Evolutionary conservation across 2,329 filamentous ascomycete genomes (phyloP).

Genomic region (Calonectria henricotiae): DNA sequence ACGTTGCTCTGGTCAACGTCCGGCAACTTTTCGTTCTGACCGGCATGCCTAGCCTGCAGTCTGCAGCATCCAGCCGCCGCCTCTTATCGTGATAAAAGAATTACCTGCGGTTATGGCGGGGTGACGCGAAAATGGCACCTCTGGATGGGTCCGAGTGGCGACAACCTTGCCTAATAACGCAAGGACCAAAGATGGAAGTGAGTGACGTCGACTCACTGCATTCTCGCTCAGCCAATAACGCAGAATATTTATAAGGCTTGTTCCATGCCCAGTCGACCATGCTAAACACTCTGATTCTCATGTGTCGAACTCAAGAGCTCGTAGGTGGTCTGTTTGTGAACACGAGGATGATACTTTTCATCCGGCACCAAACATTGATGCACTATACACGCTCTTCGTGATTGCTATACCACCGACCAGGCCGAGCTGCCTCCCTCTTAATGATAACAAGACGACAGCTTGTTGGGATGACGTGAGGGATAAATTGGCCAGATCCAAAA

Average conservation of each 20-base stretch:
- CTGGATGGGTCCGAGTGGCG: constrained; percentile 25
- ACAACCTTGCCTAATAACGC: constrained; percentile 29
- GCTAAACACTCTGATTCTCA: neutral
- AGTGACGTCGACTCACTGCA: constrained; percentile 30
- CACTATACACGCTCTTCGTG: constrained; percentile 10
- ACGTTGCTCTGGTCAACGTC: constrained; percentile 1
- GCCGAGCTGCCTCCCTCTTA: neutral
- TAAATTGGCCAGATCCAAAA: constrained; percentile 12
- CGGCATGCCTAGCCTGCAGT: constrained; percentile 16
- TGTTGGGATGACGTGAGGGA: constrained; percentile 26
- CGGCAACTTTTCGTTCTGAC: constrained; percentile 9
- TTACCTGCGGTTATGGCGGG: constrained; percentile 31
- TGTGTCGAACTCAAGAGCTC: constrained; percentile 5
- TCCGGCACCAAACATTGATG: constrained; percentile 9
- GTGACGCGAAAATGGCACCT: constrained; percentile 22
- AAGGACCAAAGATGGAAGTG: constrained; percentile 25
- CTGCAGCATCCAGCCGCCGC: constrained; percentile 20
- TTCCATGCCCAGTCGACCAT: constrained; percentile 19
- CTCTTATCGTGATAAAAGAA: constrained; percentile 18
- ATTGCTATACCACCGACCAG: constrained; percentile 3
- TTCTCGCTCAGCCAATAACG: constrained; percentile 25
- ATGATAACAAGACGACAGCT: constrained; percentile 13
- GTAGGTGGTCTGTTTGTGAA: neutral
- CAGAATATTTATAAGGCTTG: constrained; percentile 26
- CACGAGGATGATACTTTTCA: constrained; percentile 9